phyloP scores from a whole-genome alignment of 2,329 filamentous ascomycete genomes.

The Fusarium verrucosum region DNA sequence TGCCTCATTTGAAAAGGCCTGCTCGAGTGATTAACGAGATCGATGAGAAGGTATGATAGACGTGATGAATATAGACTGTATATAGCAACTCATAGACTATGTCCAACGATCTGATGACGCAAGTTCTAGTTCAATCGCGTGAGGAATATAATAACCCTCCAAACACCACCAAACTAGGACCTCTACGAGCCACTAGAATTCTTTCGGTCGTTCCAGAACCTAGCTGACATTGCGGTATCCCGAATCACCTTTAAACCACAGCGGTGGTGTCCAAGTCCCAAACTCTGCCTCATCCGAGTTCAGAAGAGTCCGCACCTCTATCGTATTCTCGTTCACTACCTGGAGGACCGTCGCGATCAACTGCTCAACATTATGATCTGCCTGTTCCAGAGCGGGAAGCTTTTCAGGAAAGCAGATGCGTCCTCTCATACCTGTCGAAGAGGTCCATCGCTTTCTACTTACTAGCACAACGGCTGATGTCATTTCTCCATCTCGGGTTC shows the following conservation, averaged over 20 bases:
- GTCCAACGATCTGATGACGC: background rate
- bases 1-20: background rate
- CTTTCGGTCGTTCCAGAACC: background rate
- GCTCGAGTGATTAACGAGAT: background rate
- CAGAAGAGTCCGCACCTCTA: background rate
- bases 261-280: background rate
- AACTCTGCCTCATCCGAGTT: background rate
- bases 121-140: background rate
- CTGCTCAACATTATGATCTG: background rate
- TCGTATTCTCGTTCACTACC: conserved; percentile 1
- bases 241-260: background rate
- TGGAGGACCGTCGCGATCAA: background rate
- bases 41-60: background rate
- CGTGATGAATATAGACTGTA: background rate
- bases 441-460: too few species aligned
- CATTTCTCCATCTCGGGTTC: too few species aligned
- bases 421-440: too few species aligned
- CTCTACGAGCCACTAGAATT: background rate
- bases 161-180: too few species aligned
- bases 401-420: background rate
- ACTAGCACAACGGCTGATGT: too few species aligned
- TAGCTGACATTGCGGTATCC: background rate
- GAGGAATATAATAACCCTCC: too few species aligned
- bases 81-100: background rate
- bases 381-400: background rate